Conservation (phyloP, 148 eudicot genomes). For the Tetragonia tetragonoides region DNA sequence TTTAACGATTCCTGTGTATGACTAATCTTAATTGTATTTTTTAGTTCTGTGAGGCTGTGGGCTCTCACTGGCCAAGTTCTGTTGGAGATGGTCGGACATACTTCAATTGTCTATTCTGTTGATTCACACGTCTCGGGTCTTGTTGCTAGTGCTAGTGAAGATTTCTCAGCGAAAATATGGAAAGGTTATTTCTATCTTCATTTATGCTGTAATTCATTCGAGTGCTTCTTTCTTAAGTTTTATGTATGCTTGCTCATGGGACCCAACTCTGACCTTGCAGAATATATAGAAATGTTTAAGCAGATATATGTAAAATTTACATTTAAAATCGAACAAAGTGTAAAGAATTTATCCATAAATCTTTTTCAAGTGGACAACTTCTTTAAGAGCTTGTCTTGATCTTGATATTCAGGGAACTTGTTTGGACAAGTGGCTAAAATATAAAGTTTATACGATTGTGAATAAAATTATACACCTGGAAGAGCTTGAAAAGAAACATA, state of each 20-base stretch:
- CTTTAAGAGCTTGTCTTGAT: too few species aligned
- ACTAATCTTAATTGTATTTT: conserved; percentile 1
- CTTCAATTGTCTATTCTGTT: conserved; percentile 91
- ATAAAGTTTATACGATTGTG: neutral
- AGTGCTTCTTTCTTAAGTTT: neutral
- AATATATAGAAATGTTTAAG: neutral
- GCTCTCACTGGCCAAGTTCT: conserved; percentile 75
- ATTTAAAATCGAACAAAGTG: too few species aligned
- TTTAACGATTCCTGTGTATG: neutral
- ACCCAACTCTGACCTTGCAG: conserved; percentile 1
- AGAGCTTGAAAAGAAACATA: neutral
- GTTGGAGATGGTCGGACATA: conserved; percentile 97
- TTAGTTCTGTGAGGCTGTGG: conserved; percentile 90
- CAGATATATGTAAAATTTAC: too few species aligned
- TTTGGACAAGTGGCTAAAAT: neutral
- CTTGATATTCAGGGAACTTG: too few species aligned
- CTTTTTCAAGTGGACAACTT: too few species aligned
- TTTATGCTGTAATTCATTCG: neutral
- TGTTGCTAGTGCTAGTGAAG: conserved; percentile 96
- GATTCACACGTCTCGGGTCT: conserved; percentile 83
- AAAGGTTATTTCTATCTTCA: conserved; percentile 55
- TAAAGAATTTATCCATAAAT: too few species aligned
- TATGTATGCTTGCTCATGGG: neutral
- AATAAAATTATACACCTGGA: neutral
- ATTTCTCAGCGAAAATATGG: conserved; percentile 86